Conservation (phyloP, 1,284 basidiomycete genomes). For the Tilletia setariae region DNA sequence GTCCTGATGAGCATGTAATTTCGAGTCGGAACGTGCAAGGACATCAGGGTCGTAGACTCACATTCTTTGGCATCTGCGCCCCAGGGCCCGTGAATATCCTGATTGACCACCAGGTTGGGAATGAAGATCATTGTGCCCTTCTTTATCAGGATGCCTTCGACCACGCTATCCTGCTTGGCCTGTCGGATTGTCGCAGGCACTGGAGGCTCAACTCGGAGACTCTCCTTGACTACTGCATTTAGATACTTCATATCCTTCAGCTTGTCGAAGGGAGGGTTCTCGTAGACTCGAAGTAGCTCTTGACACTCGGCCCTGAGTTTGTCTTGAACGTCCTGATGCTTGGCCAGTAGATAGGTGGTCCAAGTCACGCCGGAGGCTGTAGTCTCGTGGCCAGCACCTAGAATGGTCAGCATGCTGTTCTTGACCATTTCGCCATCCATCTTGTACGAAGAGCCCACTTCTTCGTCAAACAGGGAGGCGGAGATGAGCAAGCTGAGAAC, state of each 20-base stretch:
- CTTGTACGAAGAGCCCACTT: constrained; percentile 26
- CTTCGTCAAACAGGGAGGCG: constrained; percentile 23
- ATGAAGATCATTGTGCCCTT: constrained; percentile 35
- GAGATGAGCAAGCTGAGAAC: constrained; percentile 18
- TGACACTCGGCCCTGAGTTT: constrained; percentile 63
- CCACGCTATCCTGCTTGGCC: constrained; percentile 26
- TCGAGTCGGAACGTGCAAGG: too few relatives aligned
- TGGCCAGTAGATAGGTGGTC: constrained; percentile 68
- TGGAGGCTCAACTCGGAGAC: constrained; percentile 38
- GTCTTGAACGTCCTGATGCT: constrained; percentile 61
- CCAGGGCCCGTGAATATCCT: constrained; percentile 32
- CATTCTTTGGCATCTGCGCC: constrained; percentile 35
- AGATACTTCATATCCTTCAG: constrained; percentile 68
- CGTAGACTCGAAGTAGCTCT: constrained; percentile 30
- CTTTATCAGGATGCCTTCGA: constrained; percentile 40
- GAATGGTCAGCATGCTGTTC: constrained; percentile 40
- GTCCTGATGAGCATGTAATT: too few relatives aligned
- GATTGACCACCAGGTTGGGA: constrained; percentile 34
- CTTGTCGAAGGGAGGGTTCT: constrained; percentile 57
- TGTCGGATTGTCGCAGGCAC: constrained; percentile 35
- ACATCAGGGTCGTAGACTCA: too few relatives aligned
- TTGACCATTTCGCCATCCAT: constrained; percentile 36
- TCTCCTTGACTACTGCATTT: constrained; percentile 65
- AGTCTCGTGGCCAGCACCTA: constrained; percentile 55
- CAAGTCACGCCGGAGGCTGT: constrained; percentile 70